Conservation (phyloP, 73 alveolate species). For the Paramecium biaurelia region DNA sequence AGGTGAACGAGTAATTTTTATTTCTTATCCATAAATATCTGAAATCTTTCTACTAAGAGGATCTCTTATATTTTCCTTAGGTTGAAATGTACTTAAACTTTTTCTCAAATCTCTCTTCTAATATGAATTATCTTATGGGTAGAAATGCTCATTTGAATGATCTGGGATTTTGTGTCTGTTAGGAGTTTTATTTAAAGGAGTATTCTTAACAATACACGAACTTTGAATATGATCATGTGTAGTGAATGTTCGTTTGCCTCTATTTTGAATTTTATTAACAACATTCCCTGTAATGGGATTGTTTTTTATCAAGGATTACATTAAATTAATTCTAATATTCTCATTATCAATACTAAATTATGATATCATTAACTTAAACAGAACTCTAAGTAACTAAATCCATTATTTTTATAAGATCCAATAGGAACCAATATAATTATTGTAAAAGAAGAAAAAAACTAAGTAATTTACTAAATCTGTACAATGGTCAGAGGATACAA, state of each 20-base stretch:
- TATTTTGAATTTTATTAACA: neutral
- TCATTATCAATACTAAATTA: neutral
- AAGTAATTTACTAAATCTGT: neutral
- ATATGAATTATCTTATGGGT: neutral
- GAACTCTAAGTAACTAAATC: neutral
- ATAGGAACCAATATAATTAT: neutral
- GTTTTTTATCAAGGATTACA: neutral
- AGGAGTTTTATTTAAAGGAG: conserved; percentile 7
- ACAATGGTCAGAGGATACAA: conserved; percentile 57
- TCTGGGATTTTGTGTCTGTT: conserved; percentile 24
- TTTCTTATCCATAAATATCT: neutral
- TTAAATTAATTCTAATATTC: neutral
- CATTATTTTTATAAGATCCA: neutral
- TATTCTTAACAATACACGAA: neutral
- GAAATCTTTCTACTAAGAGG: conserved; percentile 15
- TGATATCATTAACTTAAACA: neutral
- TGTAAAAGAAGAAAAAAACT: neutral
- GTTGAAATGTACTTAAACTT: neutral
- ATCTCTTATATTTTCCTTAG: neutral
- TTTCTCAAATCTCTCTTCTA: neutral
- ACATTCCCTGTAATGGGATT: neutral
- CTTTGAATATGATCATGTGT: neutral
- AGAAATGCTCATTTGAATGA: conserved; percentile 2
- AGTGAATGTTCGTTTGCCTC: conserved; percentile 14
- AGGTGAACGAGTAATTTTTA: neutral